phyloP scores from a whole-genome alignment of 2,329 filamentous ascomycete genomes.

The Phoma sp. region DNA sequence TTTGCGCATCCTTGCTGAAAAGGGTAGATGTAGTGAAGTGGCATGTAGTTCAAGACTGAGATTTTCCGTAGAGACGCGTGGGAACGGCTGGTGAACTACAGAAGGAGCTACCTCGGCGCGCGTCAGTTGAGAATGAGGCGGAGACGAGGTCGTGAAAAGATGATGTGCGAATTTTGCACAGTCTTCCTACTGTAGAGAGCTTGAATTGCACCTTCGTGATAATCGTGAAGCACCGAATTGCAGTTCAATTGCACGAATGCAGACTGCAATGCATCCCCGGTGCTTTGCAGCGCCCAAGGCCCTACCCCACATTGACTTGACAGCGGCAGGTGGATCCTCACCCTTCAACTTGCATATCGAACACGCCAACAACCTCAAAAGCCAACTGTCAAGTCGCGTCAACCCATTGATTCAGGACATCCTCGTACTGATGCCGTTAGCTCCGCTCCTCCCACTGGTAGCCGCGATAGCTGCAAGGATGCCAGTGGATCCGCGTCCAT shows the following conservation, averaged over 20 bases:
- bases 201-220: not conserved
- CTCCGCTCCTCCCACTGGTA: slow-evolving; percentile 4
- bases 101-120: slow-evolving; percentile 12
- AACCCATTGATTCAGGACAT: slow-evolving; percentile 10
- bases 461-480: slow-evolving; percentile 11
- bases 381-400: slow-evolving; percentile 4
- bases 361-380: slow-evolving; percentile 1
- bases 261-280: not conserved
- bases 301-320: not conserved
- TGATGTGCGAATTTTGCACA: not conserved
- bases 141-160: not conserved
- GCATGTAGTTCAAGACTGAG: slow-evolving; percentile 4
- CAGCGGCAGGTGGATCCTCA: slow-evolving; percentile 15
- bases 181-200: no score
- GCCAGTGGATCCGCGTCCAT: slow-evolving; percentile 21
- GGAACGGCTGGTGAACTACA: slow-evolving; percentile 3
- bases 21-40: slow-evolving; percentile 5
- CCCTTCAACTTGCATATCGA: slow-evolving; percentile 1
- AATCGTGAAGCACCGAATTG: not conserved
- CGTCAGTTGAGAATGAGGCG: slow-evolving; percentile 14
- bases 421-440: slow-evolving; percentile 7
- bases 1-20: slow-evolving; percentile 7
- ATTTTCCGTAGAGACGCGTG: no score
- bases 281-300: not conserved
- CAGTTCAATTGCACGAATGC: slow-evolving; percentile 1